Conservation (phyloP, 306 rosid species). For the Cyamopsis tetragonoloba region DNA sequence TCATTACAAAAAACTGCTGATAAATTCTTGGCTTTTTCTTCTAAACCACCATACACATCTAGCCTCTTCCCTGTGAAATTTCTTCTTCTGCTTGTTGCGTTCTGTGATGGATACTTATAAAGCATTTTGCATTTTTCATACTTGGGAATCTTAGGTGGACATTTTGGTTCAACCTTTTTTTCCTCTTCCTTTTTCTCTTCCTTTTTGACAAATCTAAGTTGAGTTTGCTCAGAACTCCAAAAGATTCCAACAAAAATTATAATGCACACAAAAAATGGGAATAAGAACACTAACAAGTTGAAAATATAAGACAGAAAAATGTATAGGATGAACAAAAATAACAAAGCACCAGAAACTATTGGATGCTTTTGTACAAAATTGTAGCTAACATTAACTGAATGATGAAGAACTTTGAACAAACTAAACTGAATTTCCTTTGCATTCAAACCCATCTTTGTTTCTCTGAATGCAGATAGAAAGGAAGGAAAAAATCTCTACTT, state of each 20-base stretch:
- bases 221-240: slow-evolving; percentile 67
- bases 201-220: neutral
- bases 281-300: slow-evolving; percentile 46
- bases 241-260: slow-evolving; percentile 52
- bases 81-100: slow-evolving; percentile 54
- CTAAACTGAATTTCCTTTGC: slow-evolving; percentile 42
- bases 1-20: slow-evolving; percentile 19
- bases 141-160: neutral
- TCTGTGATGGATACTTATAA: slow-evolving; percentile 24
- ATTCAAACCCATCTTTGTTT: slow-evolving; percentile 60
- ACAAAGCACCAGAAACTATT: slow-evolving; percentile 33
- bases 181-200: slow-evolving; percentile 15
- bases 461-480: neutral
- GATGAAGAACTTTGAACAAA: slow-evolving; percentile 37
- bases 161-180: slow-evolving; percentile 7
- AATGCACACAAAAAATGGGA: slow-evolving; percentile 54
- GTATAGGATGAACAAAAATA: slow-evolving; percentile 38
- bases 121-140: slow-evolving; percentile 16
- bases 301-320: slow-evolving; percentile 45
- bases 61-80: slow-evolving; percentile 39
- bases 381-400: slow-evolving; percentile 32
- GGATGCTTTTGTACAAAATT: slow-evolving; percentile 49
- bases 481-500: no score
- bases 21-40: slow-evolving; percentile 21
- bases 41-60: slow-evolving; percentile 34